Evolutionary conservation across 2,329 filamentous ascomycete species (phyloP), one percentile per base, ranked within the genome.

Genomic region (Xylaria sp.): DNA sequence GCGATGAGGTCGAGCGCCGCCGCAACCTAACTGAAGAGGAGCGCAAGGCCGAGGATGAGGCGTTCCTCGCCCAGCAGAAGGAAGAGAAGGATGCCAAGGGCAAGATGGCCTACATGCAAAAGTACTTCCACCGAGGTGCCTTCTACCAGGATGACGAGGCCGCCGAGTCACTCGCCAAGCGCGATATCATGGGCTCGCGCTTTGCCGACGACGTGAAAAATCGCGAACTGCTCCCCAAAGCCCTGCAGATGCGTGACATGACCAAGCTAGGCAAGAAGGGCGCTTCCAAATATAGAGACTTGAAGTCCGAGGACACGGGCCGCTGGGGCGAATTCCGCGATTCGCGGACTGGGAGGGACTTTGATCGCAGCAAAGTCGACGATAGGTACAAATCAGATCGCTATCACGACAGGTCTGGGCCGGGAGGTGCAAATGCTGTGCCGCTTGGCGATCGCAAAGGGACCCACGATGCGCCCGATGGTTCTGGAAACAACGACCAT

Each of bases 61-160:
- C 87, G 60, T 93, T 89, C 80, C 83, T 98, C 20, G 90, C 90
- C 0, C 85, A 87, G 73, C 95, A 98, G 81, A 89, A 91, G 74
- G 92, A 92, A 71, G 94, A 97, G 72, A 92, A 93, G 75, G 90
- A 92, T 70, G 81, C 85, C 60, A 91, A 91, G 70, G 94, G 94
- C 63, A 92, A 95, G 81, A 93, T 96, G 86, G 88, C 88, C 1
- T 98, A 90, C 80, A 93, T 98, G 92, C 94, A 98, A 78, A 94
- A 94, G 79, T 99, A 98, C 83, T 94, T 93, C 81, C 96, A 99
- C 85, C 95, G 94, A 82, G 96, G 96, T 58, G 96, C 96, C 18
- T 99, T 98, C 84, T 98, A 93, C 84, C 92, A 92, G 74, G 93
- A 94, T 62, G 92, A 97, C 75, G 87, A 90, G 61, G 89, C 90